A percentile compares a stretch with the other conserved stretches of the same genome.
These are phyloP conservation scores for Phaeophleospora eucalypticola DNA, from an alignment of 2,329 filamentous ascomycete species.

Conservation along the genomic window DNA sequence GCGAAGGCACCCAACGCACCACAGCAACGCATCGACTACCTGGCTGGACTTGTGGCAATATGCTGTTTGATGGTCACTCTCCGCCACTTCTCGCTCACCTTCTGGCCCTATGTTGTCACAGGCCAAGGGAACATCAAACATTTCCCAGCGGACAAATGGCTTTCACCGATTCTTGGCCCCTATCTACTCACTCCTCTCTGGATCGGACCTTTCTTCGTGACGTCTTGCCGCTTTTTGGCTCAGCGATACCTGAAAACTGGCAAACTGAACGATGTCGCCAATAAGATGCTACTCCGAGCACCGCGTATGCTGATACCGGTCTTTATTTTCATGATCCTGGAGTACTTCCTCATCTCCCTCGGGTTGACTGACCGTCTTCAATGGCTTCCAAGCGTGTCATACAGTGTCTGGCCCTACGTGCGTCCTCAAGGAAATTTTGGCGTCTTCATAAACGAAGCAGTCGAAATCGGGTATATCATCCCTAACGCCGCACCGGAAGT, in stretches of 20 bases:
- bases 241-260: conserved; percentile 42
- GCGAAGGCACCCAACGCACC: conserved; percentile 16
- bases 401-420: conserved; percentile 48
- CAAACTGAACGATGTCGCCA: conserved; percentile 41
- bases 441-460: conserved; percentile 41
- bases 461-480: conserved; percentile 46
- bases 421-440: conserved; percentile 39
- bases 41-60: conserved; percentile 45
- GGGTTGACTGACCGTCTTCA: conserved; percentile 42
- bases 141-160: conserved; percentile 39
- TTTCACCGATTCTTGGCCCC: conserved; percentile 40
- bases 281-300: conserved; percentile 43
- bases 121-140: conserved; percentile 35
- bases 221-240: conserved; percentile 45
- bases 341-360: conserved; percentile 47
- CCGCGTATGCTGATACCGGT: conserved; percentile 48
- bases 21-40: conserved; percentile 41
- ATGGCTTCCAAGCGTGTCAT: conserved; percentile 45
- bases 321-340: conserved; percentile 40
- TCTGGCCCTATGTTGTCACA: conserved; percentile 31
- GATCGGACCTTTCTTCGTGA: conserved; percentile 49
- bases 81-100: conserved; percentile 45
- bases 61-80: conserved; percentile 44
- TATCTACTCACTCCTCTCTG: conserved; percentile 46
- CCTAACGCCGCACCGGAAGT: conserved; percentile 48